Evolutionary conservation across 768 basidiomycete genomes (phyloP).

Genomic region (Leccinum ochraceum): DNA sequence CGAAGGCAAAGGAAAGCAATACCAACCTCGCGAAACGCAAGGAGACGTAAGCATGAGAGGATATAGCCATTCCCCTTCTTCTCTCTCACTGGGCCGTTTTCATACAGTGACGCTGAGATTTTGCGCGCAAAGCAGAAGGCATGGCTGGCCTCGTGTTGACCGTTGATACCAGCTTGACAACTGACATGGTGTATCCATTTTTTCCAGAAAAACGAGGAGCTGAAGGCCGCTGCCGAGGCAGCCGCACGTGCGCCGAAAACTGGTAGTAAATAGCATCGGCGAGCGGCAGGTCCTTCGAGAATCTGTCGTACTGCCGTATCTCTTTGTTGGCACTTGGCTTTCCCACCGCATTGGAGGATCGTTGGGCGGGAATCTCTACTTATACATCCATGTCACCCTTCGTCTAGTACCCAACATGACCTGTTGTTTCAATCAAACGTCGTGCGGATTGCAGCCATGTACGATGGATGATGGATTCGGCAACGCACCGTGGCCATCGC

Average conservation of each 20-base stretch:
- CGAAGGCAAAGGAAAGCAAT: slow-evolving; percentile 72
- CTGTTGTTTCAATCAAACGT: not conserved
- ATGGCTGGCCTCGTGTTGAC: slow-evolving; percentile 21
- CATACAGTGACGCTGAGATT: slow-evolving; percentile 69
- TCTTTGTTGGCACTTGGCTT: not conserved
- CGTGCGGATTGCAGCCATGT: not conserved
- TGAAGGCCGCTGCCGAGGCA: slow-evolving; percentile 37
- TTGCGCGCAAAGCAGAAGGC: slow-evolving; percentile 82
- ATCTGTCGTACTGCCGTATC: slow-evolving; percentile 14
- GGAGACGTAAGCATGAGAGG: slow-evolving; percentile 60
- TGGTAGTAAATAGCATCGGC: slow-evolving; percentile 40
- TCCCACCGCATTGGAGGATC: slow-evolving; percentile 12
- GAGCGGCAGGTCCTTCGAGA: slow-evolving; percentile 19
- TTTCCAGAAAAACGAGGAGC: slow-evolving; percentile 56
- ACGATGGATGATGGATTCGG: slow-evolving; percentile 13
- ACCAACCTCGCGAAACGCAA: slow-evolving; percentile 63
- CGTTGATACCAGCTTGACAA: not conserved
- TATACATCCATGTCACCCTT: slow-evolving; percentile 12
- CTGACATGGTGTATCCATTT: slow-evolving; percentile 11
- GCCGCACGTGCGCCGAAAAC: slow-evolving; percentile 15
- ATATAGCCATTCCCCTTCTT: slow-evolving; percentile 16
- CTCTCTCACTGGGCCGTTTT: slow-evolving; percentile 28
- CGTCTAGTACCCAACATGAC: slow-evolving; percentile 17
- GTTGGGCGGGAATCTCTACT: slow-evolving; percentile 14
- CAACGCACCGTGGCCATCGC: slow-evolving; percentile 21